Conservation (phyloP, 1,139 yeast species). For the Hemisphaericaspora xylanilytica region DNA sequence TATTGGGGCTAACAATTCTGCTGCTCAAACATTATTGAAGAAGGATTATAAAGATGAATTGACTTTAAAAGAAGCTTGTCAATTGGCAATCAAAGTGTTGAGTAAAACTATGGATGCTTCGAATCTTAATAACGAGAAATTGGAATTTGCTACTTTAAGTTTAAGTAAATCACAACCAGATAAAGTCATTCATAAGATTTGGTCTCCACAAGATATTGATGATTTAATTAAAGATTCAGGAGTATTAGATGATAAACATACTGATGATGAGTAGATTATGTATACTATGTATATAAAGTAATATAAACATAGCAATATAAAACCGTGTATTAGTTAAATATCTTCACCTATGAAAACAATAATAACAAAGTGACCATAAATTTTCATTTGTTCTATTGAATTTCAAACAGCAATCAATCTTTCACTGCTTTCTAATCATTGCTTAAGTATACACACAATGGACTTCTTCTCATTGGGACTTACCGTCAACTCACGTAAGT, state of each 20-base stretch:
- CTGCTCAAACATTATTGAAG: constrained; percentile 92
- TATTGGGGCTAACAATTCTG: constrained; percentile 94
- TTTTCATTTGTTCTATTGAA: no score
- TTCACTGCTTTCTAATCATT: not conserved
- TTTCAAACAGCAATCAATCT: not conserved
- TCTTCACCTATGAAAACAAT: no score
- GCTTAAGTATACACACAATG: constrained; percentile 8
- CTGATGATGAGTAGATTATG: constrained; percentile 20
- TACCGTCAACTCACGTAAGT: constrained; percentile 10
- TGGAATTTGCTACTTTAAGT: constrained; percentile 77
- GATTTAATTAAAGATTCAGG: constrained; percentile 71
- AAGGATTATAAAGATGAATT: constrained; percentile 91
- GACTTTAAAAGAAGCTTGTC: constrained; percentile 74
- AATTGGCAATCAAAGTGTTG: constrained; percentile 85
- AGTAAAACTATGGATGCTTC: constrained; percentile 94
- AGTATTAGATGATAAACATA: constrained; percentile 48
- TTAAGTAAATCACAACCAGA: constrained; percentile 51
- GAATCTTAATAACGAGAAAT: constrained; percentile 58
- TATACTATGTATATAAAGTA: not conserved
- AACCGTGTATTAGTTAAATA: no score
- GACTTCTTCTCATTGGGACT: constrained; percentile 16
- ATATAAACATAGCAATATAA: not conserved
- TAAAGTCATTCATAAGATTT: constrained; percentile 65
- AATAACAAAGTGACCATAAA: no score
- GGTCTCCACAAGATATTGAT: constrained; percentile 79